Base-by-base conservation (phyloP, 2,329 filamentous ascomycete species). In the Pyrenochaeta sp. region DNA sequence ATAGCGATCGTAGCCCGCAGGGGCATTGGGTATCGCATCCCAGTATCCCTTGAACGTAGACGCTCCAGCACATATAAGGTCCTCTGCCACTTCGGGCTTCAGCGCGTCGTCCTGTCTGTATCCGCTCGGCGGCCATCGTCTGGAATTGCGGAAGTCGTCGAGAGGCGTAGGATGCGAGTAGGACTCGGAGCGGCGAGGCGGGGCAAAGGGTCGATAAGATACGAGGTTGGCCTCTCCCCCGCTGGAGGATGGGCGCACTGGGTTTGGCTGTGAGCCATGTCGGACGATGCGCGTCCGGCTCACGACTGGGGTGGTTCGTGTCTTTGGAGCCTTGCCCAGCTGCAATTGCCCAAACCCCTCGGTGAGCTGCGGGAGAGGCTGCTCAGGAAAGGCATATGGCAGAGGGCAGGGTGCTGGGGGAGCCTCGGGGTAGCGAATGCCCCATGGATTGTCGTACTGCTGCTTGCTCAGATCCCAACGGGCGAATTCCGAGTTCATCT, bases 41-140 rank as follows among this genome's bases (percentile, higher is more conserved):
- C 54, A 70, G 46, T 75, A 76, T 42, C 76, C 76, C 60, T 71
- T 75, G 64, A 78, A 78, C 3, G 72, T 74, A 14, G 70, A 75
- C 1, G 75, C 71, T 21, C 76, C 76, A 5, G 69, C 60, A 46
- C 69, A 71, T 39, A 78, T 75, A 50, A 77, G 41, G 17, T 77
- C 73, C 18, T 77, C 71, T 1, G 76, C 76, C 39, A 75, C 67
- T 18, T 60, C 47, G 21, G 67, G 60, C 21, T 56, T 60, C 48
- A 78, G 56, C 15, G 58, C 60, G 35, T 74, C 69, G 43, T 76
- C 68, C 44, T 55, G 55, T 18, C 67, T 62, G 66, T 69, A 76
- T 30, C 75, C 74, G 35, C 58, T 67, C n/a, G 76, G 76, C 20
- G 76, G 76, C 76, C 76, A 78, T 44, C 66, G 63, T 60, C 71